Conservation (phyloP, 2,329 filamentous ascomycete species). For the Raffaelea albimanens region DNA sequence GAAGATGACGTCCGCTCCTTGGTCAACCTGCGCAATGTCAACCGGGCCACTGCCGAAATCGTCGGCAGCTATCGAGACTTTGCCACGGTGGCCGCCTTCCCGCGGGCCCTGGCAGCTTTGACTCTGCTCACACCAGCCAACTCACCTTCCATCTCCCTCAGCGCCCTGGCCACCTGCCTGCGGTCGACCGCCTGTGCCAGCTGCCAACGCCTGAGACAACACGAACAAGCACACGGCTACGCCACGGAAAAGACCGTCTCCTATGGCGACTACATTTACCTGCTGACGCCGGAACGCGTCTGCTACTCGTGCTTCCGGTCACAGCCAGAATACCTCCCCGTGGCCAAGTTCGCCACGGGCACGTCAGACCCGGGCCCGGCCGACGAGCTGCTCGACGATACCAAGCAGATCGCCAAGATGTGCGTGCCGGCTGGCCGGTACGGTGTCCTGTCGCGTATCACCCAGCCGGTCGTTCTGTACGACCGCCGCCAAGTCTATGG, state of each 20-base stretch:
- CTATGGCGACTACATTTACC: conserved; percentile 13
- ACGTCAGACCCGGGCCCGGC: neutral
- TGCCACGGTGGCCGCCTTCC: conserved; percentile 10
- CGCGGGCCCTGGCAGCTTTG: conserved; percentile 10
- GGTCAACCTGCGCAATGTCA: conserved; percentile 11
- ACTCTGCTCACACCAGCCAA: conserved; percentile 3
- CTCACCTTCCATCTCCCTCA: conserved; percentile 1
- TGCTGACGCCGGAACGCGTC: conserved; percentile 11
- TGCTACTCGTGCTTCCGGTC: conserved; percentile 13
- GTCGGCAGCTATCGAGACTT: conserved; percentile 11
- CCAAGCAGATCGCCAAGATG: neutral
- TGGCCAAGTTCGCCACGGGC: conserved; percentile 1
- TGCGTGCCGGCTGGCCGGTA: conserved; percentile 10
- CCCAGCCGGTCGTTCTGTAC: conserved; percentile 9
- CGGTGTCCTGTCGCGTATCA: conserved; percentile 9
- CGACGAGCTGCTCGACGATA: neutral
- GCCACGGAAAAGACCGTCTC: neutral
- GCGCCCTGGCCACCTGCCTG: conserved; percentile 9
- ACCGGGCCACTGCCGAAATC: conserved; percentile 7
- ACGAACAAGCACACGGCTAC: neutral
- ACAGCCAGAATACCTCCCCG: conserved; percentile 11
- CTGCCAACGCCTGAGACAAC: conserved; percentile 1
- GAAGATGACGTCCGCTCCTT: conserved; percentile 8
- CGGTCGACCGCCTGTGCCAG: conserved; percentile 8
- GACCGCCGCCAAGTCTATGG: conserved; percentile 7